phyloP scores from a whole-genome alignment of 129 eudicot genomes.

The Rutidosis leptorrhynchoides region DNA sequence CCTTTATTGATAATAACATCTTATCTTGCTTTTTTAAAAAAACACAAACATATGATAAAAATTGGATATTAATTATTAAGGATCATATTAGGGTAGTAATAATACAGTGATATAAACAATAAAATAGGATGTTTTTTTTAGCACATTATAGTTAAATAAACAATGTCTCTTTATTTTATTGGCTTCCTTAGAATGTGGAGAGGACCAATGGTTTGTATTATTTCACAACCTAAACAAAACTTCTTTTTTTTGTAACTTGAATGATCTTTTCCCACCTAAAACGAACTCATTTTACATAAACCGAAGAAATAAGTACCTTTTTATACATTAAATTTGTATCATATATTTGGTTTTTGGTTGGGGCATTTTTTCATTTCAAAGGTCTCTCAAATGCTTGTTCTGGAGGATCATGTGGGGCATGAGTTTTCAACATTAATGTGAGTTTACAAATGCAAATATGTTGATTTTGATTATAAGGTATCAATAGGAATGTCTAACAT shows the following conservation, averaged over 20 bases:
- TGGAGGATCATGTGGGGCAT: constrained; percentile 43
- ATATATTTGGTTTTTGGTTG: constrained; percentile 22
- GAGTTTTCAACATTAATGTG: constrained; percentile 35
- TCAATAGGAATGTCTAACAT: constrained; percentile 15
- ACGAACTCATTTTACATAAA: constrained; percentile 10
- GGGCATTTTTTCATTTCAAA: constrained; percentile 23
- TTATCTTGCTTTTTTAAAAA: too few relatives aligned
- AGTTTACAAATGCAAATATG: background rate
- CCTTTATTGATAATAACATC: too few relatives aligned
- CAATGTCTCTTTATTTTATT: constrained; percentile 3
- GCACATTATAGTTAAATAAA: background rate
- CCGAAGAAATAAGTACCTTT: background rate
- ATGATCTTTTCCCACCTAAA: constrained; percentile 14
- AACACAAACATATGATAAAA: too few relatives aligned
- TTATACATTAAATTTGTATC: constrained; percentile 8
- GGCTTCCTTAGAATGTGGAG: constrained; percentile 33
- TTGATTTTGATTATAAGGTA: constrained; percentile 3
- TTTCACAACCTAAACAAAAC: constrained; percentile 30
- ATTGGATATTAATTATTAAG: too few relatives aligned
- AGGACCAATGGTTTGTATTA: constrained; percentile 24
- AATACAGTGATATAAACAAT: too few relatives aligned
- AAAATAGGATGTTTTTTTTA: background rate
- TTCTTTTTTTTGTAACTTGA: constrained; percentile 19
- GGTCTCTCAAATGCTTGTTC: constrained; percentile 35
- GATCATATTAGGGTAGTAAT: too few relatives aligned